Conservation (phyloP, 306 rosid genomes). For the Quercus wislizeni region DNA sequence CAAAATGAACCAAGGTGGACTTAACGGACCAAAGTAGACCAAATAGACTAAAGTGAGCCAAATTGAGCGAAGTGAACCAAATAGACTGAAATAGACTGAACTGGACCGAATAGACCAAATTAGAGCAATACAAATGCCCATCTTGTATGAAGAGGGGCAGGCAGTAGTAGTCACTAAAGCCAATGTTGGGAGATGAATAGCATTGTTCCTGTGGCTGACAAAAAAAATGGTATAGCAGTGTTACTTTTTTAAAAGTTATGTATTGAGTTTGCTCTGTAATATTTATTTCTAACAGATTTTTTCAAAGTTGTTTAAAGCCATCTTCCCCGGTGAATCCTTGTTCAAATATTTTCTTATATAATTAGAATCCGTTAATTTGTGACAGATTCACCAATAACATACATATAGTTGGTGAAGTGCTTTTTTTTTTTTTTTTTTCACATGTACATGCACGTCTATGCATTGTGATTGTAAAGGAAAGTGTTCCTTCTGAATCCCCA, state of each 20-base stretch:
- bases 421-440: neutral
- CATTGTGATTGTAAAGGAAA: neutral
- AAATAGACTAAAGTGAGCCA: too few relatives aligned
- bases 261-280: constrained; percentile 41
- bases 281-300: constrained; percentile 39
- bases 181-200: constrained; percentile 1
- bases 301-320: constrained; percentile 31
- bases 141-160: constrained; percentile 65
- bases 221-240: constrained; percentile 36
- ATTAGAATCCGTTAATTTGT: constrained; percentile 4
- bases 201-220: constrained; percentile 34
- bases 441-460: neutral
- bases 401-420: neutral
- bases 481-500: neutral
- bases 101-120: too few relatives aligned
- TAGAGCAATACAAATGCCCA: constrained; percentile 79
- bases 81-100: too few relatives aligned
- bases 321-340: constrained; percentile 22
- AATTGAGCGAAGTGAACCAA: too few relatives aligned
- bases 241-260: constrained; percentile 37
- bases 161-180: constrained; percentile 39
- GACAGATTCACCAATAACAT: constrained; percentile 16
- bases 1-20: too few relatives aligned
- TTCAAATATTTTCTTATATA: neutral
- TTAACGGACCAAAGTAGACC: too few relatives aligned